A percentile compares a stretch with the other conserved stretches of the same genome.
phyloP scores from a whole-genome alignment of 1,139 yeast genomes.

The Kodamaea alishanica region DNA sequence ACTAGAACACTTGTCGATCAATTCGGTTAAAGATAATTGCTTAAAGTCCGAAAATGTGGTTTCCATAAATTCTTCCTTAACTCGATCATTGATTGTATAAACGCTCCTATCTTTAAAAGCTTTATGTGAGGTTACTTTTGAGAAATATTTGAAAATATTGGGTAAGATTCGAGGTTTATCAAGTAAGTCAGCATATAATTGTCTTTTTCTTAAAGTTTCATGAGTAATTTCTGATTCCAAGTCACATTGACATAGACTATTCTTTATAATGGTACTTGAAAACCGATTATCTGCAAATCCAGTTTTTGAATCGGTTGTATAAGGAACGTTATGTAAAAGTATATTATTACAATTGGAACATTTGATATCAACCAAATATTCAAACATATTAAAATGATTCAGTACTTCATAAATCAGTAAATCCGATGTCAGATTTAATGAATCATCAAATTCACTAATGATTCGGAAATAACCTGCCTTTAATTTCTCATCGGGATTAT shows the following conservation, averaged over 20 bases:
- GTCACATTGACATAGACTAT: no score
- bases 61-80: no score
- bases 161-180: constrained; percentile 8
- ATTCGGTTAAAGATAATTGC: no score
- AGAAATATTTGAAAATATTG: constrained; percentile 9
- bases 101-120: no score
- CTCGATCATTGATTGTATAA: no score
- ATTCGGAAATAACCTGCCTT: constrained; percentile 1
- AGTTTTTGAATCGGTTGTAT: constrained; percentile 12
- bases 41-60: no score
- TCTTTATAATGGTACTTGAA: no score
- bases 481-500: constrained; percentile 9
- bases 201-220: constrained; percentile 15
- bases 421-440: constrained; percentile 1
- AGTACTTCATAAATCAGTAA: constrained; percentile 1
- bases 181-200: constrained; percentile 16
- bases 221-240: constrained; percentile 9
- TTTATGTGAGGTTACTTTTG: background rate
- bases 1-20: background rate
- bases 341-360: constrained; percentile 20
- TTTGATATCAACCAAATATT: constrained; percentile 6
- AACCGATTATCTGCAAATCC: constrained; percentile 23
- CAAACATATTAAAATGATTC: constrained; percentile 1
- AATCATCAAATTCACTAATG: background rate
- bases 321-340: constrained; percentile 13